Conservation (phyloP, 1,284 basidiomycete genomes). For the Pseudozyma sp. region DNA sequence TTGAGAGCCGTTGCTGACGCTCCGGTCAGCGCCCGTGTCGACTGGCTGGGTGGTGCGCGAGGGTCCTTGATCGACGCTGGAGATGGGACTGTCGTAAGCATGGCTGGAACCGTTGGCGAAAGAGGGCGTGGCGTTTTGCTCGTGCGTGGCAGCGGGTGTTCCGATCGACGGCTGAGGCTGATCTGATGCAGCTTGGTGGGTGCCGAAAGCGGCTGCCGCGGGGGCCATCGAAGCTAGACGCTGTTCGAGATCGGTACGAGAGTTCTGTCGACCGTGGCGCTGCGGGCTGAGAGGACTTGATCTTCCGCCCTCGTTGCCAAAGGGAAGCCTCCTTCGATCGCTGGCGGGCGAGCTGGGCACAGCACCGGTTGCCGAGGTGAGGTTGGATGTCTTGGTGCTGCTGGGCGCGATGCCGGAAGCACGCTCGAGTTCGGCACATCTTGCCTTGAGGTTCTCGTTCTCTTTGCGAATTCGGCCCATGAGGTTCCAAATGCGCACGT, state of each 20-base stretch:
- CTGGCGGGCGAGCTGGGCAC: conserved; percentile 38
- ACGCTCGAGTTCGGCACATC: conserved; percentile 36
- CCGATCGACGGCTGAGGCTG: conserved; percentile 1
- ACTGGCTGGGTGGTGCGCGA: conserved; percentile 26
- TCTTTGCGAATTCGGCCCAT: conserved; percentile 61
- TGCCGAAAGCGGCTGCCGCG: neutral
- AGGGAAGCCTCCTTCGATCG: conserved; percentile 35
- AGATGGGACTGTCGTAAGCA: conserved; percentile 31
- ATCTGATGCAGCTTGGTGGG: conserved; percentile 2
- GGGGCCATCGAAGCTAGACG: conserved; percentile 11
- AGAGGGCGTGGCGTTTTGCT: conserved; percentile 4
- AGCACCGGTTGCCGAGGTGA: conserved; percentile 14
- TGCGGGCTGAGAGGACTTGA: conserved; percentile 39
- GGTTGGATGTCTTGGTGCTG: conserved; percentile 24
- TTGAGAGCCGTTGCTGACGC: conserved; percentile 21
- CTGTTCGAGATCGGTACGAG: conserved; percentile 30
- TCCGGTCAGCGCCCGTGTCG: conserved; percentile 25
- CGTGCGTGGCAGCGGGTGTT: conserved; percentile 10
- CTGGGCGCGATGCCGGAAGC: conserved; percentile 14
- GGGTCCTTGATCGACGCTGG: conserved; percentile 43
- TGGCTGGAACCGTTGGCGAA: conserved; percentile 18
- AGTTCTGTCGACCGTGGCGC: conserved; percentile 36
- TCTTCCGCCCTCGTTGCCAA: conserved; percentile 21
- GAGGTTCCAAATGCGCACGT: conserved; percentile 63
- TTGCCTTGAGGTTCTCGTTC: conserved; percentile 59